Evolutionary conservation across 306 rosid genomes (phyloP).

Genomic region (Rosa rugosa): DNA sequence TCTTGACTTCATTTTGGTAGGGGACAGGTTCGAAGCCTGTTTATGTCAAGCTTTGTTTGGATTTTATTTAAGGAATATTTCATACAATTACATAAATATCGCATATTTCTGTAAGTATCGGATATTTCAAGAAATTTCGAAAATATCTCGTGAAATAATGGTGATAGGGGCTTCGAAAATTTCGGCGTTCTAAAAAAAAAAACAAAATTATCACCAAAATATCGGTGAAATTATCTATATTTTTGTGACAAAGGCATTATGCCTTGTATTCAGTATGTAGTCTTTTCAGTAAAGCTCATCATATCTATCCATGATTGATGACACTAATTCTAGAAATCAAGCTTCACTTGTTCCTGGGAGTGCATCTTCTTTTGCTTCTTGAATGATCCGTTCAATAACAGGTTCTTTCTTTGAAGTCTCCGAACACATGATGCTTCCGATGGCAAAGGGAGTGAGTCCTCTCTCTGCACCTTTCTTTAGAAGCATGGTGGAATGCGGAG

Average conservation of each 20-base stretch:
- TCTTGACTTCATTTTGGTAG: no score
- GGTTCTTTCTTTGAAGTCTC: constrained; percentile 68
- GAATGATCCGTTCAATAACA: constrained; percentile 68
- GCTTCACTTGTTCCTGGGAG: constrained; percentile 80
- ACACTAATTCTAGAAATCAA: constrained; percentile 49
- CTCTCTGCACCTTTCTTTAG: constrained; percentile 59
- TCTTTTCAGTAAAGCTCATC: constrained; percentile 29
- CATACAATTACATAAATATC: no score
- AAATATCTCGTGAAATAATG: no score
- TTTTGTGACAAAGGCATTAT: neutral
- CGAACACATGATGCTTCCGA: constrained; percentile 79
- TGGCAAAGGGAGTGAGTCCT: constrained; percentile 51
- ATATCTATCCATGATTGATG: constrained; percentile 46
- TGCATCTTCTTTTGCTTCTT: constrained; percentile 59
- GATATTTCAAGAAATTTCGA: no score
- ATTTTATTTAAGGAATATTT: no score
- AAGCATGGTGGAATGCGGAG: constrained; percentile 84
- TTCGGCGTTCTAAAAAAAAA: no score
- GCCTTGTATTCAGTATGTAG: constrained; percentile 1
- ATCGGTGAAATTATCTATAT: no score
- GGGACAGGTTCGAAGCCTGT: no score
- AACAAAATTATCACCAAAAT: no score
- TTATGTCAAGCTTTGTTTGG: no score
- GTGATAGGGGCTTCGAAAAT: no score
- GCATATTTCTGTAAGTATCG: no score